A percentile compares a stretch with the other conserved stretches of the same genome.
Evolutionary conservation across 176 grass and related monocot species (phyloP).

Genomic region (Avena insularis): DNA sequence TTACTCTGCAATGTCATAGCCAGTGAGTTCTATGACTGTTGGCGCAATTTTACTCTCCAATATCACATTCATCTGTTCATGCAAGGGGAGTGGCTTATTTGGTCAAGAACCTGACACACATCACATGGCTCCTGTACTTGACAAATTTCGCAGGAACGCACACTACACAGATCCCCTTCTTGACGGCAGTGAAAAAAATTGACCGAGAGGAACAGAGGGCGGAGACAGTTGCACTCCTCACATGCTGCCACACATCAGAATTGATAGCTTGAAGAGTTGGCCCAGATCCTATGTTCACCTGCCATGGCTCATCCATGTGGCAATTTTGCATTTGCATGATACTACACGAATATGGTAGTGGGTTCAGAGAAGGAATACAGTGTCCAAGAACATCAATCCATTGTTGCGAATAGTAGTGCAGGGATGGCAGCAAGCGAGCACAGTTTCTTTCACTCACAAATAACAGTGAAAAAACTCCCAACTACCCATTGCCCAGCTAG

Average conservation of each 20-base stretch:
- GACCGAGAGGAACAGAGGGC: neutral
- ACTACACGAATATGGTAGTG: neutral
- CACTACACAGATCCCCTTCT: slow-evolving; percentile 29
- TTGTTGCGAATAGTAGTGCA: neutral
- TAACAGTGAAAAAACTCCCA: slow-evolving; percentile 38
- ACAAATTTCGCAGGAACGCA: neutral
- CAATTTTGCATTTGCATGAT: slow-evolving; percentile 20
- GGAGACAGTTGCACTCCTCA: slow-evolving; percentile 23
- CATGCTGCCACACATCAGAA: slow-evolving; percentile 32
- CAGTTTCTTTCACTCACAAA: slow-evolving; percentile 6
- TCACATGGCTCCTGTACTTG: slow-evolving; percentile 1
- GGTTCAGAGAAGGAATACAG: neutral
- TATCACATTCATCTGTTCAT: slow-evolving; percentile 5
- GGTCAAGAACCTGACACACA: slow-evolving; percentile 30
- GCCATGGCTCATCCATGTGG: neutral
- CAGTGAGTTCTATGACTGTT: too few species aligned
- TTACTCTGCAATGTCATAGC: too few species aligned
- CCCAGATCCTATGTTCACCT: too few species aligned
- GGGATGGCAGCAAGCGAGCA: neutral
- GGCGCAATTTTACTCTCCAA: too few species aligned
- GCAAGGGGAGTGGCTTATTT: slow-evolving; percentile 8
- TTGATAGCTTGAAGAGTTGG: slow-evolving; percentile 35
- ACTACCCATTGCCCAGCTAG: slow-evolving; percentile 15
- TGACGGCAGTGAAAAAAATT: slow-evolving; percentile 37
- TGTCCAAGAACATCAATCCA: slow-evolving; percentile 41